These are phyloP conservation scores for Wickerhamomyces rabaulensis DNA, from an alignment of 805 yeast genomes.

Conservation along the genomic window DNA sequence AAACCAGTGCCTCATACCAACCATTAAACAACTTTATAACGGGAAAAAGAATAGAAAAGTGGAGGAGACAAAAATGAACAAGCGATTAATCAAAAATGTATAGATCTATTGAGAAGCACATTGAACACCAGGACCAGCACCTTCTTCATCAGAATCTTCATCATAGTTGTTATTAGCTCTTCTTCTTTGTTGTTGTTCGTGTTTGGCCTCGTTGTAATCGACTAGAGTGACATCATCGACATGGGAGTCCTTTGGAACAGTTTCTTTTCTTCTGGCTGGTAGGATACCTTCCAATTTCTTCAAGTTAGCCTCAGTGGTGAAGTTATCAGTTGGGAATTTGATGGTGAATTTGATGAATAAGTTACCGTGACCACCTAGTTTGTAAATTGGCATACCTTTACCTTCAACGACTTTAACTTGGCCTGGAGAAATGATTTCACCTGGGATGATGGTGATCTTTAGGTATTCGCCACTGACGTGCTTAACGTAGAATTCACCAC, in stretches of 20 bases:
- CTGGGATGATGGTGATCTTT: slow-evolving; percentile 78
- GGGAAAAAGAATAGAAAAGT: background rate
- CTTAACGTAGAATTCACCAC: slow-evolving; percentile 85
- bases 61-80: background rate
- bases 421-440: slow-evolving; percentile 90
- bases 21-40: background rate
- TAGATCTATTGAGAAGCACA: slow-evolving; percentile 80
- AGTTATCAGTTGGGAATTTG: slow-evolving; percentile 78
- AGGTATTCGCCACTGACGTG: slow-evolving; percentile 91
- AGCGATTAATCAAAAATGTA: background rate
- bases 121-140: slow-evolving; percentile 71
- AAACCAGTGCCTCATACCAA: background rate
- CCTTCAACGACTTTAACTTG: slow-evolving; percentile 74
- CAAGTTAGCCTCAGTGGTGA: slow-evolving; percentile 70
- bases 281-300: slow-evolving; percentile 67
- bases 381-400: slow-evolving; percentile 96
- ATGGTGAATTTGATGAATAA: slow-evolving; percentile 80
- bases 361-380: slow-evolving; percentile 86
- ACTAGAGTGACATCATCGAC: slow-evolving; percentile 77
- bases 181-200: slow-evolving; percentile 36
- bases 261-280: slow-evolving; percentile 59
- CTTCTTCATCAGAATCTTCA: slow-evolving; percentile 56
- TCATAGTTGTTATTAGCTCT: slow-evolving; percentile 39
- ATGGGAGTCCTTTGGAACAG: slow-evolving; percentile 65
- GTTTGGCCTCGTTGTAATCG: slow-evolving; percentile 63